Evolutionary conservation across 2,329 filamentous ascomycete species (phyloP), one percentile per base, ranked within the genome.

Genomic region (Xylaria sp.): DNA sequence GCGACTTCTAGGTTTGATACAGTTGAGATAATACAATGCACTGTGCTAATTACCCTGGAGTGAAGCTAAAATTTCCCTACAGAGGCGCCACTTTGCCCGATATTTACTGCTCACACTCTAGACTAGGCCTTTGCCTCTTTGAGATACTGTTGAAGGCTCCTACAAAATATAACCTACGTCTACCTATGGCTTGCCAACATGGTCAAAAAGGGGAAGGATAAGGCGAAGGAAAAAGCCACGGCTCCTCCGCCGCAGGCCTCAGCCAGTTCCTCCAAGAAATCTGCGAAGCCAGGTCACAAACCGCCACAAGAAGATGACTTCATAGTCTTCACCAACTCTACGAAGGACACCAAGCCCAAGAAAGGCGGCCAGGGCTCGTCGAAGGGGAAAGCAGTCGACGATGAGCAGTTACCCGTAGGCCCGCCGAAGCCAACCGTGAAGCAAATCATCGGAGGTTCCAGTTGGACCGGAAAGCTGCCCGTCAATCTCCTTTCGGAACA

Each of bases 401-500:
- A 73, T 74, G 72, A 81, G 78, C 63, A 78, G 78, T 69, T 79
- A 15, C 74, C 80, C 2, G 72, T 78, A 1, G 85, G 81, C 0
- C 86, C 86, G 3, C 87, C 87, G 0, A 89, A 90, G 74, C 89
- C 88, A 15, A 90, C 90, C 1, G 87, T 87, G 54, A 91, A 91
- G 80, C 93, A 97, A 75, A 84, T 99, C 73, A 97, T 99, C 77
- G 96, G 94, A 51, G 96, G 96, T 58, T 90, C 94, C 67, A 98
- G 94, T 74, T 99, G 96, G 96, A 99, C 96, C 0, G 96, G 96
- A 50, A 99, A 99, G 80, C 84, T 99, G 39, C 96, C 96, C 1
- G 92, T 98, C 72, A 98, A 97, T 78, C 87, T 98, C 76, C 88
- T 98, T 72, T 93, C 92, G 44, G 96, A 98, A 84, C 93, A 97